Evolutionary conservation across 1,284 basidiomycete species (phyloP).

Genomic region (Meira nashicola): DNA sequence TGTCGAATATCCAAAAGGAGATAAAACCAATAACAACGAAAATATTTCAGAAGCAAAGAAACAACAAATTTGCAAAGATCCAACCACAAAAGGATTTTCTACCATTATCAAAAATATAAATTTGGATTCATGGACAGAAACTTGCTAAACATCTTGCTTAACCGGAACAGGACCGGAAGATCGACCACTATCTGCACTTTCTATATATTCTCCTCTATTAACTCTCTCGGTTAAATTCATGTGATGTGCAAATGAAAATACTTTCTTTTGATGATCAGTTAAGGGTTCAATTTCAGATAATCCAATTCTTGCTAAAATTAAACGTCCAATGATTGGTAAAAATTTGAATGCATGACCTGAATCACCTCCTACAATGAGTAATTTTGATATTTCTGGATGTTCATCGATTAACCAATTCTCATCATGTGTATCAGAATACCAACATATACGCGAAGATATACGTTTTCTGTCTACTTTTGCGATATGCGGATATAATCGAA

Average conservation of each 20-base stretch:
- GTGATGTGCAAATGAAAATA: slow-evolving; percentile 32
- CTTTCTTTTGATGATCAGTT: slow-evolving; percentile 15
- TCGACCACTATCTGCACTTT: no score
- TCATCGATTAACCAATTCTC: slow-evolving; percentile 57
- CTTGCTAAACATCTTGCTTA: no score
- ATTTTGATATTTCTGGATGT: slow-evolving; percentile 53
- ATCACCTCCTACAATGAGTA: slow-evolving; percentile 56
- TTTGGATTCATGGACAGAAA: slow-evolving; percentile 2
- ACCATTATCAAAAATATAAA: slow-evolving; percentile 14
- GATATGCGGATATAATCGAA: slow-evolving; percentile 67
- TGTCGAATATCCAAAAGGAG: slow-evolving; percentile 13
- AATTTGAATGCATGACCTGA: slow-evolving; percentile 61
- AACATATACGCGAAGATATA: slow-evolving; percentile 63
- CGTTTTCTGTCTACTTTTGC: slow-evolving; percentile 2
- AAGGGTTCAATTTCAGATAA: slow-evolving; percentile 8
- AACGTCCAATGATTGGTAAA: slow-evolving; percentile 71
- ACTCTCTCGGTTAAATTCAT: no score
- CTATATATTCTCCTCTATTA: no score
- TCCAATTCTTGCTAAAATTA: slow-evolving; percentile 66
- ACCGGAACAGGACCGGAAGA: no score
- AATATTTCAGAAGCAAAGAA: not conserved
- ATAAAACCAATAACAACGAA: slow-evolving; percentile 5
- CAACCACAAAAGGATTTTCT: not conserved
- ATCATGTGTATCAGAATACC: slow-evolving; percentile 61
- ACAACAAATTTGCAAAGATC: not conserved